Percentiles rank a stretch among this genome's conserved stretches.
Conservation (phyloP, 306 rosid species). For the Castanopsis chinensis region DNA sequence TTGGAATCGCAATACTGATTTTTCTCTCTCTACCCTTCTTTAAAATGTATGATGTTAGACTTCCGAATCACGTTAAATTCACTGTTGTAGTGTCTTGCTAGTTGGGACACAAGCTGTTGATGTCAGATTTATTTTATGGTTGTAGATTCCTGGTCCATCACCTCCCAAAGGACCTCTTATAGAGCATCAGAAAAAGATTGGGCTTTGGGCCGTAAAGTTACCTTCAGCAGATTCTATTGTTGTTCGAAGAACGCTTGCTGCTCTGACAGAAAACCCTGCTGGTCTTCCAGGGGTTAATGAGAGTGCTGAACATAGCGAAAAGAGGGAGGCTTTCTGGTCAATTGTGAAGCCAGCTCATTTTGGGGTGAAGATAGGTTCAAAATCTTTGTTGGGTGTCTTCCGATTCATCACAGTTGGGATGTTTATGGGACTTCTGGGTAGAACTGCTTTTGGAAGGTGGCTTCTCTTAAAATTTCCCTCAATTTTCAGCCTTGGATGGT, state of each 20-base stretch:
- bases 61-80: conserved; percentile 5
- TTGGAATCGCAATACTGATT: background rate
- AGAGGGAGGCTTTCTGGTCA: conserved; percentile 69
- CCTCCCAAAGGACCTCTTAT: conserved; percentile 51
- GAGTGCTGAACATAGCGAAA: conserved; percentile 41
- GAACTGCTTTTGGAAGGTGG: conserved; percentile 56
- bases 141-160: conserved; percentile 75
- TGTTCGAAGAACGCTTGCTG: conserved; percentile 66
- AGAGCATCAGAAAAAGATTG: conserved; percentile 68
- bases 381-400: conserved; percentile 49
- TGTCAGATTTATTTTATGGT: conserved; percentile 15
- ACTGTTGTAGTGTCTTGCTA: background rate
- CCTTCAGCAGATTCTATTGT: conserved; percentile 80
- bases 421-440: conserved; percentile 63
- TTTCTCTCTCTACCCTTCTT: background rate
- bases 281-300: conserved; percentile 76
- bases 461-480: conserved; percentile 82
- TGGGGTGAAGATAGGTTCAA: conserved; percentile 67
- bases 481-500: conserved; percentile 67
- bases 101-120: conserved; percentile 9
- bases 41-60: background rate
- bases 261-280: conserved; percentile 54
- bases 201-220: conserved; percentile 66
- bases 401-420: conserved; percentile 40
- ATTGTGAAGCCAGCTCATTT: conserved; percentile 73